Evolutionary conservation across 2,329 filamentous ascomycete genomes (phyloP).

Genomic region (Fusarium lyarnte): DNA sequence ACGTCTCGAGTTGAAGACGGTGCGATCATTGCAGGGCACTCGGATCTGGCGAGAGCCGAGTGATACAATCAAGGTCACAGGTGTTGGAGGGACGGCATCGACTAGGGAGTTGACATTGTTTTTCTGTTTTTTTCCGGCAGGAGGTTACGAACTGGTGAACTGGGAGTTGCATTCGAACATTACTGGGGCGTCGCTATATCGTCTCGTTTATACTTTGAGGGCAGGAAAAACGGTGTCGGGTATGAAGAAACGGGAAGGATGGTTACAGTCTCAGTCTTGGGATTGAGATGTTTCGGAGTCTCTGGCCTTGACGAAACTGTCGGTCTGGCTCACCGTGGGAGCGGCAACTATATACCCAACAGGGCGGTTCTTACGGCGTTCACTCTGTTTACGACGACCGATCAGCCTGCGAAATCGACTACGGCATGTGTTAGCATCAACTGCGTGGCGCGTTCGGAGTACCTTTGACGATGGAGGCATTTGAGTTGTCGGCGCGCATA

Average conservation of each 20-base stretch:
- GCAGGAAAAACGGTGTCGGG: slow-evolving; percentile 25
- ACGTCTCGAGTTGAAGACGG: slow-evolving; percentile 10
- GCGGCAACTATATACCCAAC: slow-evolving; percentile 40
- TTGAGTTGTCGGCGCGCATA: slow-evolving; percentile 35
- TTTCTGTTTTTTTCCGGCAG: slow-evolving; percentile 35
- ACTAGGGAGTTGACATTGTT: slow-evolving; percentile 42
- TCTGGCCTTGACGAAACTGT: slow-evolving; percentile 16
- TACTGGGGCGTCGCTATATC: slow-evolving; percentile 38
- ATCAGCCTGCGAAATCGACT: slow-evolving; percentile 34
- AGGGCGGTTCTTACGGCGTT: slow-evolving; percentile 40
- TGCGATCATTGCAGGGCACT: slow-evolving; percentile 23
- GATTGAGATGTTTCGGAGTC: slow-evolving; percentile 26
- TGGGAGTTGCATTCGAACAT: slow-evolving; percentile 43
- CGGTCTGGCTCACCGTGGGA: slow-evolving; percentile 16
- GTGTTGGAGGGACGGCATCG: slow-evolving; percentile 40
- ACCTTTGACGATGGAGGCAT: slow-evolving; percentile 31
- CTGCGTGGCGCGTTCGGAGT: slow-evolving; percentile 35
- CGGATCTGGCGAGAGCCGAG: slow-evolving; percentile 33
- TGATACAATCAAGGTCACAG: slow-evolving; percentile 33
- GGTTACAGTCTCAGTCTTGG: slow-evolving; percentile 18
- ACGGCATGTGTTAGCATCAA: slow-evolving; percentile 37
- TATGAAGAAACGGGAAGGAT: slow-evolving; percentile 28
- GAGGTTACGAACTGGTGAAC: slow-evolving; percentile 35
- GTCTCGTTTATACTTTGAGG: slow-evolving; percentile 38
- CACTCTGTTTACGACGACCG: slow-evolving; percentile 27